Evolutionary conservation across 257 asterid species (phyloP), one percentile per base, ranked within the genome.

Genomic region (Gentiana macrophylla): DNA sequence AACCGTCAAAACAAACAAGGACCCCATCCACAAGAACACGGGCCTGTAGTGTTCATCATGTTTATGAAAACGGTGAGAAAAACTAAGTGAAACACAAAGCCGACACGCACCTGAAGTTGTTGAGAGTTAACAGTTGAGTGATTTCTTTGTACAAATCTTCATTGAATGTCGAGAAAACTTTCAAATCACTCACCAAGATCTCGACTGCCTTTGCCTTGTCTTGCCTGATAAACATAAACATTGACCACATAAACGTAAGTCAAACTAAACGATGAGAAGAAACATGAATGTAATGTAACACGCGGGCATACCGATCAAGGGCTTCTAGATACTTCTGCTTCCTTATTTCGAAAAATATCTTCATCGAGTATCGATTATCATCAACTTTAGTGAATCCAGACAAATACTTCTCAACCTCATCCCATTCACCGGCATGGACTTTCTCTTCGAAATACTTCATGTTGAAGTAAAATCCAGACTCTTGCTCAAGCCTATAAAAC

Each of bases 291-390:
- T 8, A 36, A 35, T 32, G 2, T 32, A n/a, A n/a, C 6, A 44
- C 41, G 41, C 61, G 12, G 37, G 33, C 65, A 64, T 79, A 90
- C 98, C 85, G 55, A 71, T 90, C 98, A 68, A 90, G 98, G 62
- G 96, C 95, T 78, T 90, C 98, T 50, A 90, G 98, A 78, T 90
- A 90, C 71, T 86, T 90, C 81, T 90, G 98, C 80, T 90, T 90
- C 68, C 98, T 79, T 59, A 86, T 86, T 70, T 90, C 98, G 47
- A 90, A 90, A 70, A 90, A 90, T 49, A 90, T 90, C 86, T 86
- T 90, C 98, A 86, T 90, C 10, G 98, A 90, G 80, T 86, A 90
- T 74, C 96, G 72, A 65, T 90, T 90, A 62, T 90, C 98, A 55
- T 90, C 98, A 41, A 90, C 96, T 74, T 90, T 90, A 36, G 96